These are phyloP conservation scores for Chaetomium strumarium DNA, from an alignment of 2,329 filamentous ascomycete species.

Conservation along the genomic window DNA sequence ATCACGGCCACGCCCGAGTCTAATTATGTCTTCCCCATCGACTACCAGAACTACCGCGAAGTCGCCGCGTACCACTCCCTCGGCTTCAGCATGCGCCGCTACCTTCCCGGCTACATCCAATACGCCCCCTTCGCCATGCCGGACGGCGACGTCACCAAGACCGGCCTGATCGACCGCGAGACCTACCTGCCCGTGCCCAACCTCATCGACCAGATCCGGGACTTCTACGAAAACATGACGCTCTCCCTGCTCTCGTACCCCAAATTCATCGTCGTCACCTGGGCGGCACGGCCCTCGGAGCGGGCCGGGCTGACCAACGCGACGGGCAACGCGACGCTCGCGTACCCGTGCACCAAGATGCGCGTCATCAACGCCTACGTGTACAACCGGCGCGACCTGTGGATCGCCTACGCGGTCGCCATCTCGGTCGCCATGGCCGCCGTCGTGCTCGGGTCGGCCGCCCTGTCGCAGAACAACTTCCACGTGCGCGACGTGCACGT, in stretches of 20 bases:
- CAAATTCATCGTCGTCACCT: conserved; percentile 31
- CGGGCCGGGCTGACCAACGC: conserved; percentile 25
- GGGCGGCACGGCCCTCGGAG: conserved; percentile 29
- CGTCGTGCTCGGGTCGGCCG: conserved; percentile 31
- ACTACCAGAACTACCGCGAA: conserved; percentile 29
- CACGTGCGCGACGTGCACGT: conserved; percentile 34
- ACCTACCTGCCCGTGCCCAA: conserved; percentile 29
- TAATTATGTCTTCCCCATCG: conserved; percentile 30
- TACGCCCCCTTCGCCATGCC: conserved; percentile 25
- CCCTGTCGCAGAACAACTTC: conserved; percentile 32
- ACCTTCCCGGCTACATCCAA: conserved; percentile 30
- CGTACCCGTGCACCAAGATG: conserved; percentile 30
- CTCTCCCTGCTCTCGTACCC: conserved; percentile 34
- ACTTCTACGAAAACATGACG: conserved; percentile 35
- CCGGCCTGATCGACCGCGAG: conserved; percentile 35
- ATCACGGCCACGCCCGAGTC: conserved; percentile 28
- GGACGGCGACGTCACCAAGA: conserved; percentile 35
- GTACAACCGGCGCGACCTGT: conserved; percentile 31
- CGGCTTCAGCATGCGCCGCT: conserved; percentile 29
- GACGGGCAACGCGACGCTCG: background rate
- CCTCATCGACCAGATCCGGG: conserved; percentile 27
- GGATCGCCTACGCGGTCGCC: conserved; percentile 29
- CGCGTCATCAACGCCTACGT: conserved; percentile 31
- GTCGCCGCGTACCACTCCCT: conserved; percentile 33
- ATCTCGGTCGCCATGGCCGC: conserved; percentile 22